These are phyloP conservation scores for Pseudocercospora cruenta DNA, from an alignment of 2,329 filamentous ascomycete species.

Conservation along the genomic window DNA sequence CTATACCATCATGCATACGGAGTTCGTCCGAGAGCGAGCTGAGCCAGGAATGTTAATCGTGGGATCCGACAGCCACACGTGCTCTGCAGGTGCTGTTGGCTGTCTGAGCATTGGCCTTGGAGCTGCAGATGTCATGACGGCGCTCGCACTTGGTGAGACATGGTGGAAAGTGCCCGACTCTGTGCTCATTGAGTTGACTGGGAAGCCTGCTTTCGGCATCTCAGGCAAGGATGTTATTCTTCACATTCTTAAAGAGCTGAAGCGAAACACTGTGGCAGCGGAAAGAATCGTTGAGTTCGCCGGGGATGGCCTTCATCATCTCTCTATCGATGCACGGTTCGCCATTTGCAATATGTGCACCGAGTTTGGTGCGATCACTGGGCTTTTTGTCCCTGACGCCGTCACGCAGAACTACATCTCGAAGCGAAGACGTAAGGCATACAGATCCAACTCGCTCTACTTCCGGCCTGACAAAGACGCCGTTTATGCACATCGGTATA, in stretches of 20 bases:
- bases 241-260: constrained; percentile 15
- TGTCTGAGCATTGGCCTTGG: constrained; percentile 22
- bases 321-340: constrained; percentile 16
- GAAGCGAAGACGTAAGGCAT: neutral
- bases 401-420: constrained; percentile 9
- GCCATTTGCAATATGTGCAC: constrained; percentile 24
- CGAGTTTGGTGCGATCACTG: constrained; percentile 19
- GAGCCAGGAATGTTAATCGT: constrained; percentile 19
- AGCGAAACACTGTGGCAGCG: constrained; percentile 17
- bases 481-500: constrained; percentile 2
- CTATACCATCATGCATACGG: constrained; percentile 21
- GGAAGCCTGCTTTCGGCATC: constrained; percentile 13
- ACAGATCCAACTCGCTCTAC: constrained; percentile 14
- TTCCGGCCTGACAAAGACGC: constrained; percentile 12
- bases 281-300: constrained; percentile 19
- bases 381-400: constrained; percentile 14
- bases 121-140: constrained; percentile 21
- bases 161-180: constrained; percentile 23
- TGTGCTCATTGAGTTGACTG: constrained; percentile 11
- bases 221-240: constrained; percentile 22
- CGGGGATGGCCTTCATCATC: neutral
- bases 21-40: constrained; percentile 16
- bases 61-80: constrained; percentile 15
- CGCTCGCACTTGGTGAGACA: constrained; percentile 14
- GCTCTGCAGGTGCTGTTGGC: constrained; percentile 15